These are phyloP conservation scores for Daldinia decipiens DNA, from an alignment of 495 filamentous ascomycete genomes.

Conservation along the genomic window DNA sequence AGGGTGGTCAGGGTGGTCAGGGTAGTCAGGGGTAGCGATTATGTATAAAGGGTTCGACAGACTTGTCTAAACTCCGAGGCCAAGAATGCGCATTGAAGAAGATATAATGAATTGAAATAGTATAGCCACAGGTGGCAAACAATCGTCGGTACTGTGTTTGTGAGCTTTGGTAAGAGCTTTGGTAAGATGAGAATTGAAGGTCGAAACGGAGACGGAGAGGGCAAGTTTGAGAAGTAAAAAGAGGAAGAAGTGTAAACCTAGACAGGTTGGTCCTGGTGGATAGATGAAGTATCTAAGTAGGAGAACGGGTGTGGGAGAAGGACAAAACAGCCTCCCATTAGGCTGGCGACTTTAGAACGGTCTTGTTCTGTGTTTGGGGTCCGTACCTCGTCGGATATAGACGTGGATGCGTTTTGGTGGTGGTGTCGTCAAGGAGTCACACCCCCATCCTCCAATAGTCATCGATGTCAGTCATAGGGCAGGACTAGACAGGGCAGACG, in stretches of 20 bases:
- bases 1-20: constrained; percentile 17
- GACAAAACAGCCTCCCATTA: constrained; percentile 24
- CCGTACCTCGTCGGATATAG: constrained; percentile 45
- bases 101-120: constrained; percentile 5
- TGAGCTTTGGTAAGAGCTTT: too few relatives aligned
- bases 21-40: constrained; percentile 11
- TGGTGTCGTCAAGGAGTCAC: constrained; percentile 50
- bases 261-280: constrained; percentile 11
- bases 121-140: constrained; percentile 28
- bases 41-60: constrained; percentile 3
- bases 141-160: background rate
- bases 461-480: constrained; percentile 48
- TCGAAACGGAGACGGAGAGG: background rate
- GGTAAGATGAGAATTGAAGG: background rate
- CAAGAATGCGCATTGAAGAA: constrained; percentile 9
- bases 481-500: constrained; percentile 38
- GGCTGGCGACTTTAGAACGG: constrained; percentile 34
- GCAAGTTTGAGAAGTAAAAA: constrained; percentile 12
- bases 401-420: constrained; percentile 50
- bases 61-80: constrained; percentile 30
- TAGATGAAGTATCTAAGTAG: constrained; percentile 10
- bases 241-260: constrained; percentile 14
- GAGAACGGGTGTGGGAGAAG: constrained; percentile 8
- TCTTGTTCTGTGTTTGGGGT: constrained; percentile 35
- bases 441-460: constrained; percentile 44